Evolutionary conservation across 352 stramenopile genomes (phyloP), one percentile per base, ranked within the genome.

Genomic region (Hyaloperonospora brassicae): DNA sequence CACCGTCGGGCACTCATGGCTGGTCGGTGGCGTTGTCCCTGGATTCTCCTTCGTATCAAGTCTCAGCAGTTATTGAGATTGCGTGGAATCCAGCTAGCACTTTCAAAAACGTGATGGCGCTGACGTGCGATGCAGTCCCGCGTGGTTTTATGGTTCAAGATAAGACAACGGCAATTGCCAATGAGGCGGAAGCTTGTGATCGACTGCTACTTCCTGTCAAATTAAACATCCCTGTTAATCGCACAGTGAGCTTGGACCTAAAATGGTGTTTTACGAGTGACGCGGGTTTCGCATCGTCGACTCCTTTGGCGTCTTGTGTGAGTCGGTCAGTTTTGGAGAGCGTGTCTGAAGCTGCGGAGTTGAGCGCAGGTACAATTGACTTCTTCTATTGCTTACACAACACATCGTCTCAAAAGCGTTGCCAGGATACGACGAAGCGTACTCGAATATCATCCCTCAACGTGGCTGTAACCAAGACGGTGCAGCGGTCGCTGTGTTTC

Each of bases 261-360:
- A 77, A 76, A 38, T 93, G 82, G 82, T 73, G 58, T n/a, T 93
- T 86, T 47, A 69, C 70, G 2, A 62, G 59, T 13, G 72, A 76
- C 49, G 70, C 78, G 2, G 82, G 82, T 2, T 93, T 86, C 45
- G 82, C 72, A 10, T 49, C 68, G 2, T 85, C 70, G 23, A 89
- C 76, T 17, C 57, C 79, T 14, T 69, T 93, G 10, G 64, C 78
- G 27, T 87, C 82, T 40, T 87, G 76, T 52, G 64, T 92, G 44
- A 86, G 64, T 52, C 73, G 77, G 5, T 81, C 82, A 4, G 72
- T 78, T 36, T 55, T 89, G 35, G 82, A 85, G 12, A 63, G 61
- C 22, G 64, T 89, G n/a, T 86, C 76, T 25, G 76, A 74, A 59
- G 45, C 57, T 17, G 44, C 64, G 24, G 74, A 92, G 56, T 50